A percentile compares a stretch with the other conserved stretches of the same genome.
Conservation (phyloP, 192 early-diverging fungal genomes). For the Chytriomyces sp. region DNA sequence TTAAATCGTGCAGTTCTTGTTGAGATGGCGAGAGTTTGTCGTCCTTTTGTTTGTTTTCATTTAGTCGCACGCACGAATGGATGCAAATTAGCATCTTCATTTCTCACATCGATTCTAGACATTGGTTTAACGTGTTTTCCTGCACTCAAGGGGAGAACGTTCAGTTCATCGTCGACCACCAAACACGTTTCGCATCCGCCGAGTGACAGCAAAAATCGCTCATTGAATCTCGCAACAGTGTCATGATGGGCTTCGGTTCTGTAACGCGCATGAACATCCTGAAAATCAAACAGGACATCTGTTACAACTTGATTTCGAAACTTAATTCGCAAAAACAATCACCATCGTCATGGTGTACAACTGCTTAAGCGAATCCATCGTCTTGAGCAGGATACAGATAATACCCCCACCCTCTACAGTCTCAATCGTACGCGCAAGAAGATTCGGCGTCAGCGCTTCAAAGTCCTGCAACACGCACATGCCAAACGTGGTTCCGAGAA, state of each 20-base stretch:
- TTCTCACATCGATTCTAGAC: conserved; percentile 52
- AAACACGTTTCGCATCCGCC: conserved; percentile 86
- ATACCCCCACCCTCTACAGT: conserved; percentile 98
- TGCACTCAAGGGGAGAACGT: conserved; percentile 91
- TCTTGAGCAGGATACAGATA: conserved; percentile 89
- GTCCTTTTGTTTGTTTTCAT: conserved; percentile 21
- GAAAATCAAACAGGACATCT: conserved; percentile 7
- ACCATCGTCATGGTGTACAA: conserved; percentile 98
- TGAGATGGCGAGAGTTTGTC: conserved; percentile 44
- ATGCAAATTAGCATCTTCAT: not conserved
- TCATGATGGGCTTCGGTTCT: conserved; percentile 93
- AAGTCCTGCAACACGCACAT: conserved; percentile 98
- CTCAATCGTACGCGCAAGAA: conserved; percentile 95
- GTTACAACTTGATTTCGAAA: not conserved
- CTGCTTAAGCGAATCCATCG: conserved; percentile 95
- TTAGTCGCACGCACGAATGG: not conserved
- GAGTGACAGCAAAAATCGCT: conserved; percentile 94
- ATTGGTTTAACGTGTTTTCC: conserved; percentile 94
- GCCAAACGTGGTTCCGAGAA: conserved; percentile 96
- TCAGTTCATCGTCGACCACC: conserved; percentile 97
- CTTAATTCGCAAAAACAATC: conserved; percentile 3
- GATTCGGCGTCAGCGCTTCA: conserved; percentile 96
- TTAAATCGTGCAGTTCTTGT: conserved; percentile 78
- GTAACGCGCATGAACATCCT: conserved; percentile 96
- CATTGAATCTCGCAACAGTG: conserved; percentile 94